Conservation (phyloP, 139 green algal species). For the Chlorella sp. region DNA sequence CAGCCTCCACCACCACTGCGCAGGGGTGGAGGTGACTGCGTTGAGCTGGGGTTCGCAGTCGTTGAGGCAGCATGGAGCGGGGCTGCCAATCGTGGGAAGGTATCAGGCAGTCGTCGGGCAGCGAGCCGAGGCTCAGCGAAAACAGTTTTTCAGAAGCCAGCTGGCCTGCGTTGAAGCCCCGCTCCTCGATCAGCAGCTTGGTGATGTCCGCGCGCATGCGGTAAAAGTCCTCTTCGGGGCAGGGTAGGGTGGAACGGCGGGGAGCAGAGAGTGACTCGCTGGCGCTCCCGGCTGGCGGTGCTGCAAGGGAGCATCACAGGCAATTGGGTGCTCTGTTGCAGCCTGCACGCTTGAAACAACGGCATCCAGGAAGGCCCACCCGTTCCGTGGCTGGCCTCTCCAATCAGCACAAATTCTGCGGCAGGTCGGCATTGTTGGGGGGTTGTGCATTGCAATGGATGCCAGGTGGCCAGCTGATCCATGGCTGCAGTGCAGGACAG, state of each 20-base stretch:
- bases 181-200: constrained; percentile 56
- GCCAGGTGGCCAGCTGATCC: no score
- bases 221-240: constrained; percentile 65
- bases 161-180: constrained; percentile 27
- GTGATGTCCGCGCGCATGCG: constrained; percentile 63
- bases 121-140: not conserved
- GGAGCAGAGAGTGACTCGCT: not conserved
- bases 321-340: not conserved
- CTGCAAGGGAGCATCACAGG: not conserved
- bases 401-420: constrained; percentile 53
- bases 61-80: no score
- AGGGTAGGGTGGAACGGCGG: not conserved
- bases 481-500: no score
- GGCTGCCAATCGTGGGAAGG: no score
- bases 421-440: not conserved
- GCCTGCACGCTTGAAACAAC: no score
- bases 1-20: constrained; percentile 48
- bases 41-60: no score
- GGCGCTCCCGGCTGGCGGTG: no score
- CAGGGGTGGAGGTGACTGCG: no score
- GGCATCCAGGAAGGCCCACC: not conserved
- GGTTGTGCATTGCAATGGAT: not conserved
- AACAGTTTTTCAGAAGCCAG: no score
- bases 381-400: constrained; percentile 72
- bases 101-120: no score